Conservation (phyloP, 495 filamentous ascomycete genomes). For the Talaromyces stipitatus region DNA sequence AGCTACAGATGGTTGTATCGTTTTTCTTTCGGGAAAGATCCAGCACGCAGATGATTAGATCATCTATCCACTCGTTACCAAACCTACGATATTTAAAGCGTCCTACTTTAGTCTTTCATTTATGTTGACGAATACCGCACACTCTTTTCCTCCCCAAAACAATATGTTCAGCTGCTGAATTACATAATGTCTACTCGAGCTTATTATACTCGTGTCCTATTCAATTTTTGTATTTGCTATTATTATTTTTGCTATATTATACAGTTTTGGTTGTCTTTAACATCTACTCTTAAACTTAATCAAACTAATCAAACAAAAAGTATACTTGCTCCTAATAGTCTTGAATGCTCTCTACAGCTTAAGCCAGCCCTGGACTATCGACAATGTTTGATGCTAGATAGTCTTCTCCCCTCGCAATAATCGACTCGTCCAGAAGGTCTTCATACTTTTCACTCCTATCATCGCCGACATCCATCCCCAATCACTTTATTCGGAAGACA, state of each 20-base stretch:
- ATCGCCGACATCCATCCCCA: too few relatives aligned
- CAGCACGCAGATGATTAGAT: slow-evolving; percentile 1
- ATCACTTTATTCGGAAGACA: too few relatives aligned
- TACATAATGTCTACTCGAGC: not conserved
- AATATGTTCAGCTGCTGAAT: not conserved
- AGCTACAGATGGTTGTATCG: not conserved
- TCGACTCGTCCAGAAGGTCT: too few relatives aligned
- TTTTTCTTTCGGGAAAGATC: not conserved
- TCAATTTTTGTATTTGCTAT: not conserved
- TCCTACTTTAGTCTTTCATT: slow-evolving; percentile 1
- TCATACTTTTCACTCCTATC: too few relatives aligned
- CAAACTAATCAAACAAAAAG: too few relatives aligned
- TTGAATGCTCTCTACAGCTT: too few relatives aligned
- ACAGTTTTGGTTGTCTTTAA: not conserved
- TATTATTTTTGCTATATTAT: not conserved
- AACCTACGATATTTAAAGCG: not conserved
- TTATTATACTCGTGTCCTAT: not conserved
- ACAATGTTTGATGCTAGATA: too few relatives aligned
- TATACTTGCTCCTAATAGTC: too few relatives aligned
- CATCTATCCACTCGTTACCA: slow-evolving; percentile 5
- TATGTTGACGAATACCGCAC: not conserved
- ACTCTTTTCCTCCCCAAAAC: not conserved
- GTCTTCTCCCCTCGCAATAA: too few relatives aligned
- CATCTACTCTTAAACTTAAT: not conserved
- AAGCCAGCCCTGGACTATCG: too few relatives aligned